Evolutionary conservation across 1,284 basidiomycete species (phyloP).

Genomic region (Pseudozyma hubeiensis): DNA sequence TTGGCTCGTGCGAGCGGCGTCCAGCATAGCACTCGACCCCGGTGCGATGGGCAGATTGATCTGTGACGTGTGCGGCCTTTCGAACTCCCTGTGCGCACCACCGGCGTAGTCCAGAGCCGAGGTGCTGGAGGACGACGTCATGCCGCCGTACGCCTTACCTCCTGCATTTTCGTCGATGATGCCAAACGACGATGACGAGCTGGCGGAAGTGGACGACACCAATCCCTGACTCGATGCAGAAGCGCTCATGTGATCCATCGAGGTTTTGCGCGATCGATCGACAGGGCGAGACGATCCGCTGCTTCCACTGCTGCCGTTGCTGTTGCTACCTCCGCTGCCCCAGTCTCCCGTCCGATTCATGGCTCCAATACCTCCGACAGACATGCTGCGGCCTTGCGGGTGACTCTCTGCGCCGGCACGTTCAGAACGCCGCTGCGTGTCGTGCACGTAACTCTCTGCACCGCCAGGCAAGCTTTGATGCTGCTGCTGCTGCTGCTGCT

Average conservation of each 20-base stretch:
- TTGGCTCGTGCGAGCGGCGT: slow-evolving; percentile 55
- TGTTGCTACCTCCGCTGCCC: neutral
- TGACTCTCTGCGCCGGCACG: slow-evolving; percentile 18
- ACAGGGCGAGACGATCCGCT: neutral
- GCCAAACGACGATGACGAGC: slow-evolving; percentile 18
- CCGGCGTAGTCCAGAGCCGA: slow-evolving; percentile 11
- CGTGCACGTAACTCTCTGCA: neutral
- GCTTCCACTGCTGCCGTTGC: too few relatives aligned
- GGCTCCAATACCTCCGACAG: slow-evolving; percentile 33
- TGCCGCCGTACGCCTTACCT: slow-evolving; percentile 17
- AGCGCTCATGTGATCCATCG: slow-evolving; percentile 29
- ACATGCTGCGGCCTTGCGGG: slow-evolving; percentile 43
- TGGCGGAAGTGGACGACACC: slow-evolving; percentile 12
- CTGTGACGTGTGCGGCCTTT: neutral
- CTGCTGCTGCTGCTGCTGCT: slow-evolving; percentile 7
- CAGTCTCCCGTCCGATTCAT: slow-evolving; percentile 32
- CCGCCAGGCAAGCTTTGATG: neutral
- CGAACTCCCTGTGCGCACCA: neutral
- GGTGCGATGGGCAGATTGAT: slow-evolving; percentile 26
- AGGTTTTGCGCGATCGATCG: slow-evolving; percentile 30
- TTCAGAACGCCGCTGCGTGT: slow-evolving; percentile 1
- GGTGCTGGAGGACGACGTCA: slow-evolving; percentile 19
- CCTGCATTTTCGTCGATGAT: slow-evolving; percentile 19
- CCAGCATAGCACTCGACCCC: slow-evolving; percentile 52
- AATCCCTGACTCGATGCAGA: slow-evolving; percentile 28